A percentile compares a stretch with the other conserved stretches of the same genome.
These are phyloP conservation scores for Tuctoria greenei DNA, from an alignment of 176 grass and related monocot genomes.

Conservation along the genomic window DNA sequence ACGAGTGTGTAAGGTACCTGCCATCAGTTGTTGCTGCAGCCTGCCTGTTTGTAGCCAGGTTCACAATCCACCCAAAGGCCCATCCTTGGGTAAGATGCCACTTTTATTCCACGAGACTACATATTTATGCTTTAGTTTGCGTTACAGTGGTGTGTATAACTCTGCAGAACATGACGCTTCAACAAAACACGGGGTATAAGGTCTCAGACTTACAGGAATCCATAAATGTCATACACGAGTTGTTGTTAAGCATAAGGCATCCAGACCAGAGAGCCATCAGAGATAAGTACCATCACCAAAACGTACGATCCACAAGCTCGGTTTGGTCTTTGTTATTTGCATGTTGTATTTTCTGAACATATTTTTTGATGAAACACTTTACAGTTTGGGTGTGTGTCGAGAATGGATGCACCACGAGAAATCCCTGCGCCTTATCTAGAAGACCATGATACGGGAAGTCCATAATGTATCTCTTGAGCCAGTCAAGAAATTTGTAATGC, in stretches of 20 bases:
- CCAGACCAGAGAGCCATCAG: conserved; percentile 21
- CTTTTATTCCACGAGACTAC: background rate
- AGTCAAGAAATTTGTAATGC: background rate
- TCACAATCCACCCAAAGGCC: conserved; percentile 48
- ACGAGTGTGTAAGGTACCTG: conserved; percentile 48
- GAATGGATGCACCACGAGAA: conserved; percentile 7
- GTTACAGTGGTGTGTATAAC: background rate
- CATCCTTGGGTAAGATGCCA: conserved; percentile 55
- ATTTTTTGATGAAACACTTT: conserved; percentile 1
- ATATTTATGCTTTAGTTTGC: background rate
- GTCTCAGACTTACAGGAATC: conserved; percentile 37
- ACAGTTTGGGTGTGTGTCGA: conserved; percentile 39
- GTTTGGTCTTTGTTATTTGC: conserved; percentile 1
- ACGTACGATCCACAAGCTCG: background rate
- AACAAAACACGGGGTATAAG: conserved; percentile 47
- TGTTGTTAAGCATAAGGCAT: conserved; percentile 37
- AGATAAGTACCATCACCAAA: conserved; percentile 22
- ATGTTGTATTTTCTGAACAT: background rate
- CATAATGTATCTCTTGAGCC: background rate
- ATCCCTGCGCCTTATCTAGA: conserved; percentile 28
- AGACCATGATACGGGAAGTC: conserved; percentile 20
- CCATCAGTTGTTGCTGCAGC: conserved; percentile 63
- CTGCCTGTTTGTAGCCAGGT: conserved; percentile 54
- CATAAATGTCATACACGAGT: conserved; percentile 36
- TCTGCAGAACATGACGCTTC: conserved; percentile 43